Percentiles rank a stretch among this genome's conserved stretches.
phyloP scores from a whole-genome alignment of 73 alveolate genomes.

The Tetrahymena thermophila region DNA sequence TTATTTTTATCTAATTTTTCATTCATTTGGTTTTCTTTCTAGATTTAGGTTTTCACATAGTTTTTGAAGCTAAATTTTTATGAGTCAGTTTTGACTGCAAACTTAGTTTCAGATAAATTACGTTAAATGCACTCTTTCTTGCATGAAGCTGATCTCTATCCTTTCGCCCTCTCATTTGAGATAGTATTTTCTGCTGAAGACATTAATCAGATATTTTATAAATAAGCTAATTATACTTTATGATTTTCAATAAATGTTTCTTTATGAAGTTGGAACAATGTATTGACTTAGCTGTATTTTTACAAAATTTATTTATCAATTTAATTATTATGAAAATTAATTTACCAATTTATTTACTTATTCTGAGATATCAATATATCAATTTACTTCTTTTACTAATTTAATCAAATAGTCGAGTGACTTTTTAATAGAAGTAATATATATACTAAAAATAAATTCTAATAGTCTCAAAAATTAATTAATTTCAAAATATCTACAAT shows the following conservation, averaged over 20 bases:
- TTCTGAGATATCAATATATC: neutral
- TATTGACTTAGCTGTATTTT: neutral
- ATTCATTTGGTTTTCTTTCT: neutral
- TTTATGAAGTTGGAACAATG: neutral
- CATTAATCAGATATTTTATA: neutral
- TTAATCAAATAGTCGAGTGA: no score
- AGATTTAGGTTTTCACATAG: neutral
- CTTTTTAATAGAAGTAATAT: neutral
- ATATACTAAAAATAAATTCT: neutral
- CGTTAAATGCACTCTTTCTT: neutral
- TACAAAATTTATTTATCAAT: no score
- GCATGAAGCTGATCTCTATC: neutral
- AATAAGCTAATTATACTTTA: no score
- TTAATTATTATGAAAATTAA: no score
- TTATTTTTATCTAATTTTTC: neutral
- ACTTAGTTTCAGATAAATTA: neutral
- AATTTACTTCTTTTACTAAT: neutral
- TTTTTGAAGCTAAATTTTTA: neutral
- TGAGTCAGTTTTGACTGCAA: neutral
- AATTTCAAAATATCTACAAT: no score
- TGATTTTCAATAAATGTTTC: neutral
- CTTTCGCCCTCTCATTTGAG: neutral
- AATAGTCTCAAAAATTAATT: neutral
- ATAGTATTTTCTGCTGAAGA: neutral
- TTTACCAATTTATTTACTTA: neutral